phyloP scores from a whole-genome alignment of 225 moss, liverwort and hornwort species.

The Neckera pumila region DNA sequence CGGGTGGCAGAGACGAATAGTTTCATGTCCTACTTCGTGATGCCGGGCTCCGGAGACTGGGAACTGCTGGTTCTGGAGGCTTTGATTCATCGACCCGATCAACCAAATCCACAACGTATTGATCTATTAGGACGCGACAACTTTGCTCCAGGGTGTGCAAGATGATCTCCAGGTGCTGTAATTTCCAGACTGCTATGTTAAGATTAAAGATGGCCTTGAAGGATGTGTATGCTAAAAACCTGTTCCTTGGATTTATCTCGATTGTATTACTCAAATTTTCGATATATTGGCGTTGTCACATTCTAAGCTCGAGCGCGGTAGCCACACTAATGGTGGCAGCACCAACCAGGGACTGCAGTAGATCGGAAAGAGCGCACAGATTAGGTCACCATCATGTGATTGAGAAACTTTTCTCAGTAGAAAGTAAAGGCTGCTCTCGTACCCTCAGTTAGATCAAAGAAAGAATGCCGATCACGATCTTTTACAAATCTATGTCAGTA shows the following conservation, averaged over 20 bases:
- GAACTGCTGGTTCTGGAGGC: slow-evolving; percentile 18
- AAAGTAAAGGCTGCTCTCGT: neutral
- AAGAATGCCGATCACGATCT: neutral
- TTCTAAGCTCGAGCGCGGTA: neutral
- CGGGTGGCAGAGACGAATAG: slow-evolving; percentile 7
- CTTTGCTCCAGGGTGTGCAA: neutral
- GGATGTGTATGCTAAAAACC: neutral
- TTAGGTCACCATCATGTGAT: neutral
- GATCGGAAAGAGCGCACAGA: neutral
- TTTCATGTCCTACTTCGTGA: slow-evolving; percentile 9
- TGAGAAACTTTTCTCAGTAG: neutral
- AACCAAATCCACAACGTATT: slow-evolving; percentile 2
- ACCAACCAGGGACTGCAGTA: neutral
- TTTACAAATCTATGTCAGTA: neutral
- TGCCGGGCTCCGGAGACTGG: slow-evolving; percentile 17
- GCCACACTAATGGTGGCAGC: neutral
- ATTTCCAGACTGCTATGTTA: neutral
- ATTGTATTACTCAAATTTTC: neutral
- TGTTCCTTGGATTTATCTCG: neutral
- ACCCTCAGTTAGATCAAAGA: neutral
- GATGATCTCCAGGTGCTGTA: neutral
- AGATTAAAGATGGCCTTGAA: neutral
- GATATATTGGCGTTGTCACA: neutral
- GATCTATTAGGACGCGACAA: slow-evolving; percentile 1
- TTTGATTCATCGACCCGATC: slow-evolving; percentile 6